Conservation (phyloP, 2,329 filamentous ascomycete genomes). For the Clarireedia paspali region DNA sequence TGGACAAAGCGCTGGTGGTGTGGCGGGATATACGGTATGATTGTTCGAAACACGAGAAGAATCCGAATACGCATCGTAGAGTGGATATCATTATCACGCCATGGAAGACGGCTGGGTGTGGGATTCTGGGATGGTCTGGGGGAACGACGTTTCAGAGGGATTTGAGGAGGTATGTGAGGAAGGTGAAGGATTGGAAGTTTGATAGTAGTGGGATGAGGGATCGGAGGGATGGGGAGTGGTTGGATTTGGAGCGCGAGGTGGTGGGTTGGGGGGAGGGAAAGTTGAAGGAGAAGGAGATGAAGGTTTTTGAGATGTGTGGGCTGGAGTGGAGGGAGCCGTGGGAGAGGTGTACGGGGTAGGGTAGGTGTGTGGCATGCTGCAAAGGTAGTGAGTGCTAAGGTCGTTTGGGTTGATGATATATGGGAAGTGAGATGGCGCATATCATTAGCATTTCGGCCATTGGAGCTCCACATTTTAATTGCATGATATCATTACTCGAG, state of each 20-base stretch:
- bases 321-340: not conserved
- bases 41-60: constrained; percentile 30
- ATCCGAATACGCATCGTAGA: constrained; percentile 68
- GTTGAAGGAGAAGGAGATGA: not conserved
- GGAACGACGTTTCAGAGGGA: constrained; percentile 88
- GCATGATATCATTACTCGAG: too few species aligned
- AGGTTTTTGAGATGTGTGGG: not conserved
- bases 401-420: too few species aligned
- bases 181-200: constrained; percentile 69
- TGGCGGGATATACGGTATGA: constrained; percentile 66
- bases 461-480: too few species aligned
- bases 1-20: constrained; percentile 82
- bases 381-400: too few species aligned
- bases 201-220: constrained; percentile 88
- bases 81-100: constrained; percentile 90
- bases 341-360: not conserved
- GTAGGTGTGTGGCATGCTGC: not conserved
- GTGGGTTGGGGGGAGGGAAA: constrained; percentile 48
- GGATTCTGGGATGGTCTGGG: constrained; percentile 80
- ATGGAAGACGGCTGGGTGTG: constrained; percentile 84
- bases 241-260: constrained; percentile 67
- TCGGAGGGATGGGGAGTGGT: constrained; percentile 52
- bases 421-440: too few species aligned
- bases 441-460: too few species aligned
- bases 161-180: constrained; percentile 70